These are phyloP conservation scores for Xenoacremonium recifei DNA, from an alignment of 2,329 filamentous ascomycete genomes.

Conservation along the genomic window DNA sequence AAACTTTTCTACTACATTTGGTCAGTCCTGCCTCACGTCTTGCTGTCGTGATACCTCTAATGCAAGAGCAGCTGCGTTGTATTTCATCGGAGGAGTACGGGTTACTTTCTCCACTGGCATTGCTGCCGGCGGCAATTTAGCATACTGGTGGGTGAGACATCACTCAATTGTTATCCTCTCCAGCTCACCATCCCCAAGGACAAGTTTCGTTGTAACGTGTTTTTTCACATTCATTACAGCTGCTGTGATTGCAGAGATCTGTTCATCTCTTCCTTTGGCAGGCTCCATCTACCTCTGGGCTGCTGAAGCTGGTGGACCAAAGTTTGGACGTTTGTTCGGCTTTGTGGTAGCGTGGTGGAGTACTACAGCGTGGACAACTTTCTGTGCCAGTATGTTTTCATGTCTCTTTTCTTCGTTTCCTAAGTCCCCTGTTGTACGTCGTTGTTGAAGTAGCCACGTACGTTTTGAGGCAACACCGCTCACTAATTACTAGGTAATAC, in stretches of 20 bases:
- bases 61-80: conserved; percentile 54
- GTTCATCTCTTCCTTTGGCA: conserved; percentile 57
- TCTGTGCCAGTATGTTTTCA: conserved; percentile 48
- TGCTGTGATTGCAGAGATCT: conserved; percentile 59
- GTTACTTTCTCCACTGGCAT: conserved; percentile 63
- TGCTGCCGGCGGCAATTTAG: conserved; percentile 57
- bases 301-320: conserved; percentile 55
- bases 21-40: conserved; percentile 30
- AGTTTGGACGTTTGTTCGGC: conserved; percentile 54
- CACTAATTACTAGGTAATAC: conserved; percentile 39
- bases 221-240: conserved; percentile 61
- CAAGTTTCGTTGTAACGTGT: conserved; percentile 58
- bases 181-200: too few relatives aligned
- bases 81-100: conserved; percentile 59
- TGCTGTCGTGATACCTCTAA: conserved; percentile 9
- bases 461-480: too few relatives aligned
- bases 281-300: conserved; percentile 62
- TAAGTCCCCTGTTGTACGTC: too few relatives aligned
- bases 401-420: too few relatives aligned
- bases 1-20: conserved; percentile 59
- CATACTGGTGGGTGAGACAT: conserved; percentile 61
- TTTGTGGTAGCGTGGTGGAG: conserved; percentile 66
- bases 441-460: too few relatives aligned
- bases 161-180: too few relatives aligned
- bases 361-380: conserved; percentile 61